These are phyloP conservation scores for Starmera pachycereana DNA, from an alignment of 805 yeast species.

Conservation along the genomic window DNA sequence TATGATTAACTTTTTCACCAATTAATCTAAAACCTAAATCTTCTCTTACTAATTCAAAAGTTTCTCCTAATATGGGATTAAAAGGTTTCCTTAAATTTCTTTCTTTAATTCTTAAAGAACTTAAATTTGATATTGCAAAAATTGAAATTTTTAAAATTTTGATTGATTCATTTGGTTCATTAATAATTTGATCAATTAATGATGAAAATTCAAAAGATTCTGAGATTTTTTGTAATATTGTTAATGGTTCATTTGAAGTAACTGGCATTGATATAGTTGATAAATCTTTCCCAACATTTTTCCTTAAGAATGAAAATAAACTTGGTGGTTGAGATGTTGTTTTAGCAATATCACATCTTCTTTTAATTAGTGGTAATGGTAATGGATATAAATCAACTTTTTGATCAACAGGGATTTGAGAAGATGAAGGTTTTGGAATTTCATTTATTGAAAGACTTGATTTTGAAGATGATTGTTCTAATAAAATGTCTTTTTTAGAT, in stretches of 20 bases:
- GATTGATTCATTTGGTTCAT: conserved; percentile 34
- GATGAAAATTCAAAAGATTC: conserved; percentile 73
- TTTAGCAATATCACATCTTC: conserved; percentile 50
- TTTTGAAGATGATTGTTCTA: too few relatives aligned
- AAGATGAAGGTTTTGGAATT: too few relatives aligned
- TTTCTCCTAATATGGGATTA: conserved; percentile 90
- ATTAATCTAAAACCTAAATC: conserved; percentile 66
- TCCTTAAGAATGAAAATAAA: conserved; percentile 65
- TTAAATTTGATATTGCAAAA: conserved; percentile 69
- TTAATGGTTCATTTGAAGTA: conserved; percentile 83
- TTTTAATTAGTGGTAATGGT: conserved; percentile 35
- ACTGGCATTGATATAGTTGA: conserved; percentile 88
- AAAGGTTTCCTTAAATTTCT: conserved; percentile 84
- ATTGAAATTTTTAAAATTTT: conserved; percentile 64
- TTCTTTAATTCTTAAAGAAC: conserved; percentile 62
- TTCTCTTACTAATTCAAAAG: conserved; percentile 81
- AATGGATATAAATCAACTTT: conserved; percentile 53
- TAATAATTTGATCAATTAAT: conserved; percentile 51
- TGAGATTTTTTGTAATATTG: conserved; percentile 68
- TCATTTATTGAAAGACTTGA: too few relatives aligned
- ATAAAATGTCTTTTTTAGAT: too few relatives aligned
- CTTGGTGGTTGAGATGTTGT: conserved; percentile 72
- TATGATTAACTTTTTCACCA: conserved; percentile 80
- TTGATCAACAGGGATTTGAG: background rate
- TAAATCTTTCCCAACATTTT: conserved; percentile 88